These are phyloP conservation scores for Tolypocladium paradoxum DNA, from an alignment of 2,329 filamentous ascomycete species.

Conservation along the genomic window DNA sequence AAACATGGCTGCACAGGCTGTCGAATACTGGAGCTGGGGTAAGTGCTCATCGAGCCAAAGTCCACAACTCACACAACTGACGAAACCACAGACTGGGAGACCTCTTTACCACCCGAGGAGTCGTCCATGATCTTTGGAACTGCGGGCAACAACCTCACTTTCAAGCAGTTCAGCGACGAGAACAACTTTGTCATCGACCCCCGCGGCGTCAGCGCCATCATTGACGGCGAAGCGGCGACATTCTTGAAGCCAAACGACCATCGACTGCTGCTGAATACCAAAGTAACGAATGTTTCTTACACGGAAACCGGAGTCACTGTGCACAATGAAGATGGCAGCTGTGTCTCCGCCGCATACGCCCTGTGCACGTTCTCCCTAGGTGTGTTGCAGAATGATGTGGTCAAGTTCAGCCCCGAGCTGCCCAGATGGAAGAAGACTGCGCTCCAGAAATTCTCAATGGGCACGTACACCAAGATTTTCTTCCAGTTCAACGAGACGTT, in stretches of 20 bases:
- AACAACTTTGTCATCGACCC: slow-evolving; percentile 53
- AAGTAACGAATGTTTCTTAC: slow-evolving; percentile 44
- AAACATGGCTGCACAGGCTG: slow-evolving; percentile 44
- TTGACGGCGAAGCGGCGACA: slow-evolving; percentile 43
- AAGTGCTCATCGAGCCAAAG: background rate
- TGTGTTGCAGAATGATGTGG: slow-evolving; percentile 51
- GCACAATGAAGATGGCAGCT: slow-evolving; percentile 40
- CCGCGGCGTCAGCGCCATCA: slow-evolving; percentile 48
- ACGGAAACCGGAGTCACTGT: slow-evolving; percentile 40
- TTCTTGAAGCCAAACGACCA: slow-evolving; percentile 46
- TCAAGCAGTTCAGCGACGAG: slow-evolving; percentile 49
- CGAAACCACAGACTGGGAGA: slow-evolving; percentile 39
- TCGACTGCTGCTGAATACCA: slow-evolving; percentile 46
- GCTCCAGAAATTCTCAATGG: slow-evolving; percentile 56
- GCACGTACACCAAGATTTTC: slow-evolving; percentile 65
- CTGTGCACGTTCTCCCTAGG: slow-evolving; percentile 59
- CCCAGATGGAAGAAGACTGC: slow-evolving; percentile 54
- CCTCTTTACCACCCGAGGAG: slow-evolving; percentile 43
- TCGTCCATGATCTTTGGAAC: slow-evolving; percentile 44
- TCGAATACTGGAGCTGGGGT: slow-evolving; percentile 47
- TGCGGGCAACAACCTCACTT: slow-evolving; percentile 48
- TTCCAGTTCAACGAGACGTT: slow-evolving; percentile 58
- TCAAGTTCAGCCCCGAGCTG: slow-evolving; percentile 46
- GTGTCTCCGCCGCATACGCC: slow-evolving; percentile 49
- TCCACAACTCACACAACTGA: background rate